These are phyloP conservation scores for Parsonsia alboflavescens DNA, from an alignment of 257 asterid species.

Conservation along the genomic window DNA sequence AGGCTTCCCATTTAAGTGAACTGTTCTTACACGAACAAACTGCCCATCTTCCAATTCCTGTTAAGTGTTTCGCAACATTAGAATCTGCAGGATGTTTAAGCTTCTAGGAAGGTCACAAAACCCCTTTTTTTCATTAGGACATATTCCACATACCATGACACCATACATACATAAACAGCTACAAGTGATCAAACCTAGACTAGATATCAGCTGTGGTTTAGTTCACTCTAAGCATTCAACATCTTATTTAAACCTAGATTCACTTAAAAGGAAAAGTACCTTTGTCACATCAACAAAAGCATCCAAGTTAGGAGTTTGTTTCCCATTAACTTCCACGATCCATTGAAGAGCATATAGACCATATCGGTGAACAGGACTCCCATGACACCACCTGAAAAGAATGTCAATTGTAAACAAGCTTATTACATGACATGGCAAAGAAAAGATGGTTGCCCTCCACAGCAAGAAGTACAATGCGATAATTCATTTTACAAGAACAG, in stretches of 20 bases:
- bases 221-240: neutral
- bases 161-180: neutral
- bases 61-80: neutral
- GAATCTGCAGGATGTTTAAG: neutral
- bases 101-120: neutral
- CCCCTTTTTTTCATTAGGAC: neutral
- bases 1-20: slow-evolving; percentile 94
- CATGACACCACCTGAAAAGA: slow-evolving; percentile 88
- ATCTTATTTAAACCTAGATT: neutral
- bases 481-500: neutral
- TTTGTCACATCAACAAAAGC: slow-evolving; percentile 78
- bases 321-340: slow-evolving; percentile 96
- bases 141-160: neutral
- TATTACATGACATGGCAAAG: neutral
- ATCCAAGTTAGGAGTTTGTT: slow-evolving; percentile 84
- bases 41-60: slow-evolving; percentile 87
- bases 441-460: neutral
- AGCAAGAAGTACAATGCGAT: neutral
- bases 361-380: slow-evolving; percentile 92
- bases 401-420: neutral
- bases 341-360: slow-evolving; percentile 95
- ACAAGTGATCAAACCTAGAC: neutral
- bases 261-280: slow-evolving; percentile 31
- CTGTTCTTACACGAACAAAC: slow-evolving; percentile 75
- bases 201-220: neutral